Conservation (phyloP, 768 basidiomycete species). For the Trametes cubensis region DNA sequence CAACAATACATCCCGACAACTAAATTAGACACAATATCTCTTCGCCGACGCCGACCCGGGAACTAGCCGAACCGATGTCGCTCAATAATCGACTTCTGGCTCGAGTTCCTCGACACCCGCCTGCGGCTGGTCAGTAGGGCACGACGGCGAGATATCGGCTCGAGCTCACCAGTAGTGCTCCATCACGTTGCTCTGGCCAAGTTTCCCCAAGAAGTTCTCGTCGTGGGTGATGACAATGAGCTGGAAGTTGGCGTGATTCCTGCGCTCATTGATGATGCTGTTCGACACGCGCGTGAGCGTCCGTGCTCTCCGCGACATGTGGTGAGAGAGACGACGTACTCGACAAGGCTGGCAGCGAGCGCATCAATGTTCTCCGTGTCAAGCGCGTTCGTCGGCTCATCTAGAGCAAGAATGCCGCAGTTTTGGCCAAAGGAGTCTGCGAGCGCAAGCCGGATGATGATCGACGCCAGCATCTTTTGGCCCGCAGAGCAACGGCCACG, state of each 20-base stretch:
- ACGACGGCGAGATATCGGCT: background rate
- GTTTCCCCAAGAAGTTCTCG: conserved; percentile 88
- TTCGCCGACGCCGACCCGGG: conserved; percentile 19
- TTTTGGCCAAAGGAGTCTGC: conserved; percentile 98
- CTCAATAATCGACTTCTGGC: conserved; percentile 81
- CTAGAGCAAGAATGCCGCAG: conserved; percentile 95
- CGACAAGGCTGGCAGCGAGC: conserved; percentile 86
- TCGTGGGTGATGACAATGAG: conserved; percentile 97
- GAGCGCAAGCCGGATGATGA: conserved; percentile 95
- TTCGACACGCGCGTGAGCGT: background rate
- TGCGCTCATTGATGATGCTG: conserved; percentile 94
- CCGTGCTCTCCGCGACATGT: background rate
- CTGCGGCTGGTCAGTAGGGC: conserved; percentile 41
- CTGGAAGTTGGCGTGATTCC: conserved; percentile 90
- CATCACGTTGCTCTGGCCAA: conserved; percentile 91
- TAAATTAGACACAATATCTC: background rate
- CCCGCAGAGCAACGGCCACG: conserved; percentile 97
- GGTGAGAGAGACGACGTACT: conserved; percentile 55
- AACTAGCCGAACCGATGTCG: conserved; percentile 64
- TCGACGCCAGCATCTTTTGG: conserved; percentile 97
- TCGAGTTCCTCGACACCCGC: conserved; percentile 63
- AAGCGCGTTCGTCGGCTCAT: conserved; percentile 97
- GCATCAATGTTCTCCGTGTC: conserved; percentile 97
- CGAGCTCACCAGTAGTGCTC: conserved; percentile 84
- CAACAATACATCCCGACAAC: conserved; percentile 11